Percentiles rank a stretch among this genome's conserved stretches.
These are phyloP conservation scores for Allium cepa DNA, from an alignment of 106 monocot genomes.

Conservation along the genomic window DNA sequence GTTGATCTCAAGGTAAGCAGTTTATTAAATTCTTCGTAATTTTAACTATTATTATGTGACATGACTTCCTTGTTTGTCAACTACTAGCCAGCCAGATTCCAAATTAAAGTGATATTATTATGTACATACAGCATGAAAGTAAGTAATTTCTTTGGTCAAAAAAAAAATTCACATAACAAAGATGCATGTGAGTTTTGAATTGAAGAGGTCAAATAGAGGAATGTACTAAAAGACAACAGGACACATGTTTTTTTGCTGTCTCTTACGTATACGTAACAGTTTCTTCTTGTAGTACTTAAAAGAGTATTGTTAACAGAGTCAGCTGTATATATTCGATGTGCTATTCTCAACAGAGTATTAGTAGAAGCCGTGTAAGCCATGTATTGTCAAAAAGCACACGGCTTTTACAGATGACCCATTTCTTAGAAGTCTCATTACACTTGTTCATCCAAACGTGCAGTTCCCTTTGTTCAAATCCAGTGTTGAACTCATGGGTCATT, in stretches of 20 bases:
- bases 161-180: neutral
- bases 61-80: neutral
- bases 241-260: neutral
- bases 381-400: neutral
- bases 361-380: neutral
- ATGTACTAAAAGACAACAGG: neutral
- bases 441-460: neutral
- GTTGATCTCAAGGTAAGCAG: slow-evolving; percentile 88
- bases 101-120: neutral
- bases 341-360: neutral
- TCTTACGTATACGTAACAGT: slow-evolving; percentile 2
- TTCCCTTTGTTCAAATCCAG: neutral
- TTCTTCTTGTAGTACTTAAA: neutral
- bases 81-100: neutral
- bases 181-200: neutral
- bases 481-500: neutral
- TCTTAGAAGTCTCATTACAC: neutral
- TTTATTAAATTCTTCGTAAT: neutral
- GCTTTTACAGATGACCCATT: neutral
- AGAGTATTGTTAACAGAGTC: neutral
- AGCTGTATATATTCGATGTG: slow-evolving; percentile 5
- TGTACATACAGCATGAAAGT: neutral
- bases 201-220: neutral
- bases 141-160: neutral
- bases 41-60: neutral